Evolutionary conservation across 169 alveolate species (phyloP).

Genomic region (Sarcocystis neurona): DNA sequence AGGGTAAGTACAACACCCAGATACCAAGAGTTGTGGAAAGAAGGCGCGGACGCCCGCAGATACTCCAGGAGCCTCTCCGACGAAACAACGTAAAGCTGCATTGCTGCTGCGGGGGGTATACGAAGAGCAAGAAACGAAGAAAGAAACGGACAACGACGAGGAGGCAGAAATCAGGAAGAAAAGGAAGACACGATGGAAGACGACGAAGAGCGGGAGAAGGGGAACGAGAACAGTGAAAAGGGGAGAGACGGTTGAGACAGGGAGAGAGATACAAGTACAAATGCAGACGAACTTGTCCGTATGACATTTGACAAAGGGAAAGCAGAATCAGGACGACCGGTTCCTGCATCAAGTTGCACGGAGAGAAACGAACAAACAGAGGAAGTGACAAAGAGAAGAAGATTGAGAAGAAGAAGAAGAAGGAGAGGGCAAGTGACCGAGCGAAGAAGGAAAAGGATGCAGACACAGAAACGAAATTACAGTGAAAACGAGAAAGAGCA

Average conservation of each 20-base stretch:
- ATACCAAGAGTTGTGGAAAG: conserved; percentile 35
- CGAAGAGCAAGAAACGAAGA: background rate
- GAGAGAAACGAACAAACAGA: background rate
- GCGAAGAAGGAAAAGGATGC: background rate
- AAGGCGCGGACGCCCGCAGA: background rate
- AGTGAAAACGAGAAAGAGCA: background rate
- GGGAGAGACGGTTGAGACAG: background rate
- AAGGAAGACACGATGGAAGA: background rate
- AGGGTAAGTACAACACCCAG: conserved; percentile 24
- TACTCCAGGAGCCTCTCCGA: background rate
- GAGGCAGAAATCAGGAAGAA: background rate
- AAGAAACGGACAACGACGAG: background rate
- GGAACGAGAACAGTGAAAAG: background rate
- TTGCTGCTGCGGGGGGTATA: background rate
- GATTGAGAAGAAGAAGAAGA: background rate
- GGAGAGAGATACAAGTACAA: background rate
- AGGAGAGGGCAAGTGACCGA: background rate
- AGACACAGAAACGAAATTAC: background rate
- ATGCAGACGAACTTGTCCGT: too few species aligned
- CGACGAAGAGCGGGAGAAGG: background rate
- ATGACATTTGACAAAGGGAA: too few species aligned
- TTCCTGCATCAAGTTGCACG: background rate
- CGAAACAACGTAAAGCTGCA: background rate
- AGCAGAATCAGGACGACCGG: background rate
- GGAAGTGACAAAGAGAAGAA: background rate